phyloP scores from a whole-genome alignment of 1,139 yeast species.

The Pichia sp. region DNA sequence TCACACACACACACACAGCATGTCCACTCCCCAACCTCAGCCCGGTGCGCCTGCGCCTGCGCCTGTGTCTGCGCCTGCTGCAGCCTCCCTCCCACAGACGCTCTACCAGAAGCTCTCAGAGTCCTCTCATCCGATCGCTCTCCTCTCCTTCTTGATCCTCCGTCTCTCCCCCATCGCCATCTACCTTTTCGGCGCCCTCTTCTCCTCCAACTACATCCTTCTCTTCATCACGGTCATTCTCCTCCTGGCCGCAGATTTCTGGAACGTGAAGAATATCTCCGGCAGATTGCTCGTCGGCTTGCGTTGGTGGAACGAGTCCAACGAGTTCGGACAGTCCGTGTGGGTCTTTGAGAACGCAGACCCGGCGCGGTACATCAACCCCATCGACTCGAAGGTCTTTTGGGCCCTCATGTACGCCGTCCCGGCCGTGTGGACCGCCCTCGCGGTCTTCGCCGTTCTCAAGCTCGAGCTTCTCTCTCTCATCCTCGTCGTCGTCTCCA shows the following conservation, averaged over 20 bases:
- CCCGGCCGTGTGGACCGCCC: constrained; percentile 70
- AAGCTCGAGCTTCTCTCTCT: constrained; percentile 76
- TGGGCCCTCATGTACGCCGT: constrained; percentile 76
- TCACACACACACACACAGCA: no score
- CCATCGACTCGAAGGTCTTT: constrained; percentile 84
- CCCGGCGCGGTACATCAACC: constrained; percentile 77
- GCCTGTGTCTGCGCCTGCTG: neutral
- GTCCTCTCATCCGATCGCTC: constrained; percentile 82
- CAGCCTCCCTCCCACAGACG: constrained; percentile 5
- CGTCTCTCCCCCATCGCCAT: constrained; percentile 60
- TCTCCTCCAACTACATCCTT: constrained; percentile 63
- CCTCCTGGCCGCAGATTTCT: constrained; percentile 81
- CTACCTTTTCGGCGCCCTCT: constrained; percentile 66
- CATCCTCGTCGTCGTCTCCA: constrained; percentile 59
- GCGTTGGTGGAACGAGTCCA: constrained; percentile 89
- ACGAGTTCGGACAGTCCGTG: constrained; percentile 61
- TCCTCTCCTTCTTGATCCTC: constrained; percentile 59
- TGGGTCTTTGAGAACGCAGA: constrained; percentile 92
- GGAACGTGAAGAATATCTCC: constrained; percentile 88
- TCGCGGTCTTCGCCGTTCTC: constrained; percentile 72
- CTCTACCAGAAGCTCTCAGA: constrained; percentile 37
- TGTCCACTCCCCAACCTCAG: neutral
- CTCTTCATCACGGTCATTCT: constrained; percentile 76
- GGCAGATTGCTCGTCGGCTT: constrained; percentile 88
- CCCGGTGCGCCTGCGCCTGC: no score